phyloP scores from a whole-genome alignment of 805 yeast species.

The Maudiozyma pseudohumilis region DNA sequence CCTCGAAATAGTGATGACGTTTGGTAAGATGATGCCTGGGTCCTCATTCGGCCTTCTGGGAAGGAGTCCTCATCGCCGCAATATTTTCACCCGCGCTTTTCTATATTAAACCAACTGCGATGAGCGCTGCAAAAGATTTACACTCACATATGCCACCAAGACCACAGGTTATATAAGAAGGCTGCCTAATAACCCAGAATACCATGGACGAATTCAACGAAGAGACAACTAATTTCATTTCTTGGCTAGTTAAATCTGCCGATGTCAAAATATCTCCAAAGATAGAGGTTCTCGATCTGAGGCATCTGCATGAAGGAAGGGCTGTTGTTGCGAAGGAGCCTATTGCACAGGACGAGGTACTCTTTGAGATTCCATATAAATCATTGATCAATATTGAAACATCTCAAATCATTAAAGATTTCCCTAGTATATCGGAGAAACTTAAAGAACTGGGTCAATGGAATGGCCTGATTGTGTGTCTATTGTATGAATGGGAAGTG shows the following conservation, averaged over 20 bases:
- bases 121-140: too few relatives aligned
- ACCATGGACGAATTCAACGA: slow-evolving; percentile 14
- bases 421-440: slow-evolving; percentile 24
- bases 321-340: slow-evolving; percentile 59
- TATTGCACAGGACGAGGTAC: slow-evolving; percentile 49
- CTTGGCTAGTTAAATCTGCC: slow-evolving; percentile 37
- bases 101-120: too few relatives aligned
- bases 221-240: slow-evolving; percentile 33
- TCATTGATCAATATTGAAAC: slow-evolving; percentile 51
- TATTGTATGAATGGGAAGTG: slow-evolving; percentile 50
- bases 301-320: slow-evolving; percentile 59
- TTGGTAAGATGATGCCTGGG: too few relatives aligned
- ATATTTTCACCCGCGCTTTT: too few relatives aligned
- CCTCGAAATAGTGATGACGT: too few relatives aligned
- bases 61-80: too few relatives aligned
- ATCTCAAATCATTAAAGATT: slow-evolving; percentile 35
- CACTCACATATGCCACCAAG: too few relatives aligned
- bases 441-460: slow-evolving; percentile 45
- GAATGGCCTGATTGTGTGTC: slow-evolving; percentile 64
- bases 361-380: slow-evolving; percentile 61
- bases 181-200: too few relatives aligned
- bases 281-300: slow-evolving; percentile 49
- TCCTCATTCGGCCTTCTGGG: too few relatives aligned
- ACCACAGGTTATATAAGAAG: too few relatives aligned
- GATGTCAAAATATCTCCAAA: slow-evolving; percentile 43